Percentiles rank a stretch among this genome's conserved stretches.
Conservation (phyloP, 2,329 filamentous ascomycete genomes). For the Neocatenulostroma microsporum region DNA sequence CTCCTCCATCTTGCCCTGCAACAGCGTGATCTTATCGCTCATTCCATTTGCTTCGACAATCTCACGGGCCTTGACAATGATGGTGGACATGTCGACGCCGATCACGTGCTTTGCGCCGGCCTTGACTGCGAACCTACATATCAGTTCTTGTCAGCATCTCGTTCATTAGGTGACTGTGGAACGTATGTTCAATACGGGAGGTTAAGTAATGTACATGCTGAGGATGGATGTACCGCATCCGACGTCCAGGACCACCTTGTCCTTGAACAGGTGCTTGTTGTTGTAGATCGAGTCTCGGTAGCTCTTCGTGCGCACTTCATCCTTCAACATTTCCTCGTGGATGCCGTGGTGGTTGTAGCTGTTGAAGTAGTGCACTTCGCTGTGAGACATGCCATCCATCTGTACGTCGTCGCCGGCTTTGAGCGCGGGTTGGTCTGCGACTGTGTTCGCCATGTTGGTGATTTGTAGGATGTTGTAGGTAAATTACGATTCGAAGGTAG, state of each 20-base stretch:
- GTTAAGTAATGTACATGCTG: constrained; percentile 87
- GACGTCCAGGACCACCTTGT: constrained; percentile 91
- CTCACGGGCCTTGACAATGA: constrained; percentile 96
- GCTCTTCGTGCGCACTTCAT: constrained; percentile 91
- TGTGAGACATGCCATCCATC: constrained; percentile 71
- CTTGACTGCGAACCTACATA: constrained; percentile 80
- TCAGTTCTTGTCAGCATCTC: no score
- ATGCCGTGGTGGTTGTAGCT: constrained; percentile 99
- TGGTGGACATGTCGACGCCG: constrained; percentile 98
- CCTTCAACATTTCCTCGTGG: constrained; percentile 99
- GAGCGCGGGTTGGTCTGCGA: neutral
- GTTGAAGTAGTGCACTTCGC: constrained; percentile 99
- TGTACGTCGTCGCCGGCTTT: neutral
- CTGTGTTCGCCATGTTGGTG: neutral
- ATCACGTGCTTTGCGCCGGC: constrained; percentile 98
- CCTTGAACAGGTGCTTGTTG: constrained; percentile 88
- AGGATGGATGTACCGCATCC: constrained; percentile 96
- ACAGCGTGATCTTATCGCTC: constrained; percentile 89
- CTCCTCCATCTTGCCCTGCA: constrained; percentile 99
- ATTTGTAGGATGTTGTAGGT: neutral
- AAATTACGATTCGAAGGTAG: neutral
- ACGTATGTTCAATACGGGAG: no score
- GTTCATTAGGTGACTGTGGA: no score
- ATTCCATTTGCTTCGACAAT: constrained; percentile 90
- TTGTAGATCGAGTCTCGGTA: constrained; percentile 98